phyloP scores from a whole-genome alignment of 2,329 filamentous ascomycete genomes.

The Colletotrichum nymphaeae region DNA sequence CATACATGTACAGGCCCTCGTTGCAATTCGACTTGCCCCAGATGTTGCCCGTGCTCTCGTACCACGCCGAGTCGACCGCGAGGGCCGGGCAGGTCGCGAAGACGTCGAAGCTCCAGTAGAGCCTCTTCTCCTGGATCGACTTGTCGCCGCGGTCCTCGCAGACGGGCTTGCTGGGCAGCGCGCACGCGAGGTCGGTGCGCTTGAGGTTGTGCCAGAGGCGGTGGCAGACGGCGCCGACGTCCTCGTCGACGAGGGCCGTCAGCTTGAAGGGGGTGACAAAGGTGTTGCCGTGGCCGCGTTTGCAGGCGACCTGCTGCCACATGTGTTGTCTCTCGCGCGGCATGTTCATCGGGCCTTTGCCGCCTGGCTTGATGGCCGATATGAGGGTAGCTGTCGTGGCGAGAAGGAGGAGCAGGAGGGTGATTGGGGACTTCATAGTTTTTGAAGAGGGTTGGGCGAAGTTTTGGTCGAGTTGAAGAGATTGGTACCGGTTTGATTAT shows the following conservation, averaged over 20 bases:
- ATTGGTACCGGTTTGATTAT: background rate
- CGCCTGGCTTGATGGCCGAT: background rate
- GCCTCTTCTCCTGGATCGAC: background rate
- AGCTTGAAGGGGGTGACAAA: background rate
- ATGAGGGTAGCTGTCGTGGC: background rate
- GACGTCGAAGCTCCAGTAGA: background rate
- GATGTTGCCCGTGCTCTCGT: background rate
- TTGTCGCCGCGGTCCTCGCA: background rate
- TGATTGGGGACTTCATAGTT: background rate
- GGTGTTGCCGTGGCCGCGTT: background rate
- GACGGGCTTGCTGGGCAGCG: background rate
- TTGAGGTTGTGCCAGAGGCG: background rate
- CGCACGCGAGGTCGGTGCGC: background rate
- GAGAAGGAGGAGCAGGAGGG: background rate
- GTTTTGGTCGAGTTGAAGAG: background rate
- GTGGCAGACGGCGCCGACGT: background rate
- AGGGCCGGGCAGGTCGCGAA: background rate
- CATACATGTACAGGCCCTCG: background rate
- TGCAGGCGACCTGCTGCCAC: background rate
- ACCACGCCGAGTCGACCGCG: background rate
- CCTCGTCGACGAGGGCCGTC: background rate
- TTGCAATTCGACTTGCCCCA: background rate
- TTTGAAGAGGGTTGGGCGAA: background rate
- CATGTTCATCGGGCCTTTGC: background rate
- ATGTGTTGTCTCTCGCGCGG: background rate